Base-by-base conservation (phyloP, 1,284 basidiomycete species). In the Malassezia nana region DNA sequence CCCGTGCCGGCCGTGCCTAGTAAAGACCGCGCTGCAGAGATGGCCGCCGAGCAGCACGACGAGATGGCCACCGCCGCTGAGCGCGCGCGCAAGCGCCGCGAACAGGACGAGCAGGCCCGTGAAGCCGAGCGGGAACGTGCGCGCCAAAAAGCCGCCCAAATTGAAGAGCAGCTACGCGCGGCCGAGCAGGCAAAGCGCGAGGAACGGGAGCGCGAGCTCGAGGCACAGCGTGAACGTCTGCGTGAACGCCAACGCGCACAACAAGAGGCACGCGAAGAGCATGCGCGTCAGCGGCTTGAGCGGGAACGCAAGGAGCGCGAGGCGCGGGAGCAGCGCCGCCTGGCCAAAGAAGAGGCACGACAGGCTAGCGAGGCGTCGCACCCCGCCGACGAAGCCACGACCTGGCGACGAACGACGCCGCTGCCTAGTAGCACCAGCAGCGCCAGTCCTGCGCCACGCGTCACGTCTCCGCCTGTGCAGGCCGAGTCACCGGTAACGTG, bases 41-140 rank as follows among this genome's bases (percentile, higher is more conserved):
- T 43, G 13, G 52, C 50, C 24, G 50, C 45, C 8, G 42, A 39
- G 8, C 60, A 60, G 26, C 60, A 66, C 24, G 16, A 38, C 38
- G 70, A 72, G 44, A 64, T 69, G 43, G 53, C 63, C 18, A 63
- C 65, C 18, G 61, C 70, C 30, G 66, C 67, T 5, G 70, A 73
- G 50, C 60, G 70, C 13, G 70, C 70, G 5, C 59, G 70, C 12
- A 65, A 60, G 52, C 60, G 70, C 25, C 62, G 69, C 15, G 58
- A 71, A 31, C 67, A 72, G 35, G 69, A 72, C 35, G 69, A 72
- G 50, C 55, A 51, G 12, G 55, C 53, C 12, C 57, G 69, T 32
- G 49, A 60, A 31, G 63, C 61, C 3, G 61, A 72, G 51, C 64
- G 59, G 13, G 64, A 70, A 45, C 63, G 70, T 26, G 70, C 70